phyloP scores from a whole-genome alignment of 2,329 filamentous ascomycete species.

The Teratosphaeria epicoccoides region DNA sequence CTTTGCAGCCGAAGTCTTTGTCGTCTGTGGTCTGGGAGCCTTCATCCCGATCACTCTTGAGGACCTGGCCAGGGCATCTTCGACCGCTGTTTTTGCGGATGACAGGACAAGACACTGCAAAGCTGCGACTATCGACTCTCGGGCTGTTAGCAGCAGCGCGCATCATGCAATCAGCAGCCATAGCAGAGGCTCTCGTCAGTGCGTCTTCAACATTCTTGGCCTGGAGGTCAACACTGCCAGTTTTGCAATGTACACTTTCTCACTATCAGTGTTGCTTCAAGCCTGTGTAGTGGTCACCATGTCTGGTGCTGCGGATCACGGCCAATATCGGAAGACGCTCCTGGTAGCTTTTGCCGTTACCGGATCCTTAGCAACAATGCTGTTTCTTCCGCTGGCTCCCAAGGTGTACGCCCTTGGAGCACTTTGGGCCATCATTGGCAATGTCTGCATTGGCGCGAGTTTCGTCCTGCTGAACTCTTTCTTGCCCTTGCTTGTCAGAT shows the following conservation, averaged over 20 bases:
- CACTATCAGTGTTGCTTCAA: conserved; percentile 79
- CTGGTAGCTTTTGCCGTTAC: conserved; percentile 74
- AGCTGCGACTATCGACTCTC: conserved; percentile 7
- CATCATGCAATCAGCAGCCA: not conserved
- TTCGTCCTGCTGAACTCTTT: conserved; percentile 96
- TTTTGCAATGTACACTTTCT: conserved; percentile 98
- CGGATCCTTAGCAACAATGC: conserved; percentile 75
- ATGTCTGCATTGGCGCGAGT: conserved; percentile 87
- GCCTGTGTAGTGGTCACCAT: conserved; percentile 89
- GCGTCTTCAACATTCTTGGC: conserved; percentile 71
- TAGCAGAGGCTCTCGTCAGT: conserved; percentile 42
- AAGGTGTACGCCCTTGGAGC: conserved; percentile 70
- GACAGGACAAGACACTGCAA: conserved; percentile 65
- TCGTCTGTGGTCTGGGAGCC: conserved; percentile 77
- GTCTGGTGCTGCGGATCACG: conserved; percentile 91
- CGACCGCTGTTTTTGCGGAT: conserved; percentile 69
- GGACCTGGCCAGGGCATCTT: conserved; percentile 68
- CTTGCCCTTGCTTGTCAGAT: conserved; percentile 75
- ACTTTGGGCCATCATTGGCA: conserved; percentile 76
- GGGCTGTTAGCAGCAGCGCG: not conserved
- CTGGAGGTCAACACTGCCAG: conserved; percentile 87
- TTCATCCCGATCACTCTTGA: conserved; percentile 96
- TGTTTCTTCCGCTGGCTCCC: conserved; percentile 69
- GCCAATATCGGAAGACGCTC: conserved; percentile 74
- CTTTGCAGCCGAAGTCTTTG: conserved; percentile 93